Evolutionary conservation across 2,329 filamentous ascomycete genomes (phyloP), one percentile per base, ranked within the genome.

Genomic region (Sarocladiaceae sp.): DNA sequence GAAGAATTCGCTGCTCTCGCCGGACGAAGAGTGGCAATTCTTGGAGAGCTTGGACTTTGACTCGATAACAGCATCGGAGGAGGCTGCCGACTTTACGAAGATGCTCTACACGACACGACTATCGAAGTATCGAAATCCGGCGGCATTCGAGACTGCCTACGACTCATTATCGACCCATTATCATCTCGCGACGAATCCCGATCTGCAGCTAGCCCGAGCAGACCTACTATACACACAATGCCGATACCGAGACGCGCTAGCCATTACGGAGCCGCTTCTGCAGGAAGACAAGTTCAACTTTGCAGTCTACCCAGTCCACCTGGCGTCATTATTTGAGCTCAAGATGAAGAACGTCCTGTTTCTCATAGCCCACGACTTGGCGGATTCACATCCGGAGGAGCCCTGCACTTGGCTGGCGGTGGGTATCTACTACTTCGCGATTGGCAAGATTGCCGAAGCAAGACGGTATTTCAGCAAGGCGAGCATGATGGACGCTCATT

Each of bases 381-480:
- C 90, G 19, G 91, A 97, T 58, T 85, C 83, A 33, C 88, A 95
- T 50, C 91, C 93, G 0, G 83, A 93, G 47, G 89, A 97, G 63
- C 84, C 93, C 1, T 88, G 85, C 61, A 85, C 90, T 2, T 98
- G 93, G 83, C 77, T 98, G 20, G 93, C 93, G 0, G 91, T 98
- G 10, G 93, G 89, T 10, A 84, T 90, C 23, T 98, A 97, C 70
- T 98, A 98, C 64, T 82, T 97, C 50, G 75, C 84, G 13, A 95
- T 90, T 44, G 80, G 82, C 53, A 90, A 89, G 57, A 88, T 98
- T 47, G 85, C 93, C 3, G 93, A 98, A 65, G 90, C 94, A 9
- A 82, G 93, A 10, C 82, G 91, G 31, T 98, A 93, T 70, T 98
- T 98, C 64, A 95, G 88, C 57, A 98, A 98, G 66, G 87, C 94